Percentiles rank a stretch among this genome's conserved stretches.
These are phyloP conservation scores for Fomes fomentarius DNA, from an alignment of 1,284 basidiomycete species.

Conservation along the genomic window DNA sequence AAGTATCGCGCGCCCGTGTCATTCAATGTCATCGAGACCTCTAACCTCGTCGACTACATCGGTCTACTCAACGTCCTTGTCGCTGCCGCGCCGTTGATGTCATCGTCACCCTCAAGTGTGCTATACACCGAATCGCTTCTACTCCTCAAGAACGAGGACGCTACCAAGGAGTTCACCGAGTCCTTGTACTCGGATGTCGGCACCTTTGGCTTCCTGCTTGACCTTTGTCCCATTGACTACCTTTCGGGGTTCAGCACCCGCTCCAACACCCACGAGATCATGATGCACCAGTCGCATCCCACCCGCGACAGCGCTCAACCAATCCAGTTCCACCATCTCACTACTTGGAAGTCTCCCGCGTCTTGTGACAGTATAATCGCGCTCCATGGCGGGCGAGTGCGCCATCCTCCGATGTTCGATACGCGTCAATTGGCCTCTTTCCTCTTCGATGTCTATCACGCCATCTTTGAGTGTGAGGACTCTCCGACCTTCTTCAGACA, in stretches of 20 bases:
- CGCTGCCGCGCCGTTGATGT: constrained; percentile 41
- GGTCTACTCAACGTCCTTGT: constrained; percentile 55
- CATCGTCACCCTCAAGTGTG: constrained; percentile 30
- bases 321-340: constrained; percentile 43
- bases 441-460: constrained; percentile 49
- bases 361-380: constrained; percentile 31
- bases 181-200: constrained; percentile 42
- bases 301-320: neutral
- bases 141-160: constrained; percentile 26
- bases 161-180: constrained; percentile 36
- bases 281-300: constrained; percentile 19
- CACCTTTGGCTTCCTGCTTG: constrained; percentile 45
- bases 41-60: constrained; percentile 52
- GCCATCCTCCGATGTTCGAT: constrained; percentile 29
- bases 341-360: constrained; percentile 44
- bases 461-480: constrained; percentile 50
- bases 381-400: neutral
- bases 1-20: constrained; percentile 35
- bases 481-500: constrained; percentile 22
- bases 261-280: constrained; percentile 47
- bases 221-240: constrained; percentile 43
- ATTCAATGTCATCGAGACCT: constrained; percentile 60
- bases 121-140: constrained; percentile 49
- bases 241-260: constrained; percentile 44
- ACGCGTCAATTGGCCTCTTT: constrained; percentile 41